Evolutionary conservation across 768 basidiomycete species (phyloP).

Genomic region (Roridomyces roridus): DNA sequence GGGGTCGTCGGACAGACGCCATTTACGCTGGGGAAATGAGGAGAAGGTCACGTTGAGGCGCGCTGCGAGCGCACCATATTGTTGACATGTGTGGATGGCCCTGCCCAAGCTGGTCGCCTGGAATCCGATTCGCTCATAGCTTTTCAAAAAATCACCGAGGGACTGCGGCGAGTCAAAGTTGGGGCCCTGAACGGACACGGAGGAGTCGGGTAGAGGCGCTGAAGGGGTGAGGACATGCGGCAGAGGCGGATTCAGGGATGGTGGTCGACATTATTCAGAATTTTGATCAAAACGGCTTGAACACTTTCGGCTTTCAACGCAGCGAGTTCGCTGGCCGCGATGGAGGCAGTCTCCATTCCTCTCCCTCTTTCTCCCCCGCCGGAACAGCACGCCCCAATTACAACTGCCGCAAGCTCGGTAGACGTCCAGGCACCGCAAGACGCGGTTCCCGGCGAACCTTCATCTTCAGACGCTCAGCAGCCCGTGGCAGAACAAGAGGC

Average conservation of each 20-base stretch:
- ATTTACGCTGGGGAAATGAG: slow-evolving; percentile 64
- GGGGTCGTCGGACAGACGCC: slow-evolving; percentile 90
- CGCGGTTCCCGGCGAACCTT: slow-evolving; percentile 4
- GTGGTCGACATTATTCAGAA: too few species aligned
- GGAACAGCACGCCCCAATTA: not conserved
- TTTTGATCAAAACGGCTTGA: too few species aligned
- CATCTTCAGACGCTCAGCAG: not conserved
- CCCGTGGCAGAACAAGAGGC: slow-evolving; percentile 1
- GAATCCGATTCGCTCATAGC: slow-evolving; percentile 93
- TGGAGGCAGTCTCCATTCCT: slow-evolving; percentile 26
- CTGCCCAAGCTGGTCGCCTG: slow-evolving; percentile 93
- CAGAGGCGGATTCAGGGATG: slow-evolving; percentile 66
- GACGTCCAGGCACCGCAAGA: slow-evolving; percentile 11
- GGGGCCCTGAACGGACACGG: slow-evolving; percentile 83
- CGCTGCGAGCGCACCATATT: slow-evolving; percentile 90
- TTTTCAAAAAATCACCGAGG: slow-evolving; percentile 71
- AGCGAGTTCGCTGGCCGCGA: slow-evolving; percentile 24
- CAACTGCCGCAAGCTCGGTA: not conserved
- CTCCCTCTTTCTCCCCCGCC: slow-evolving; percentile 31
- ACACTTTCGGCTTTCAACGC: too few species aligned
- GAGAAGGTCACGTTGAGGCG: too few species aligned
- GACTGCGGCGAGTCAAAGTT: slow-evolving; percentile 76
- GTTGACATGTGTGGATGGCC: slow-evolving; percentile 90
- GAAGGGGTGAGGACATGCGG: slow-evolving; percentile 82
- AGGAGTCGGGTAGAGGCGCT: slow-evolving; percentile 67